These are phyloP conservation scores for Annulohypoxylon stygium DNA, from an alignment of 495 filamentous ascomycete genomes.

Conservation along the genomic window DNA sequence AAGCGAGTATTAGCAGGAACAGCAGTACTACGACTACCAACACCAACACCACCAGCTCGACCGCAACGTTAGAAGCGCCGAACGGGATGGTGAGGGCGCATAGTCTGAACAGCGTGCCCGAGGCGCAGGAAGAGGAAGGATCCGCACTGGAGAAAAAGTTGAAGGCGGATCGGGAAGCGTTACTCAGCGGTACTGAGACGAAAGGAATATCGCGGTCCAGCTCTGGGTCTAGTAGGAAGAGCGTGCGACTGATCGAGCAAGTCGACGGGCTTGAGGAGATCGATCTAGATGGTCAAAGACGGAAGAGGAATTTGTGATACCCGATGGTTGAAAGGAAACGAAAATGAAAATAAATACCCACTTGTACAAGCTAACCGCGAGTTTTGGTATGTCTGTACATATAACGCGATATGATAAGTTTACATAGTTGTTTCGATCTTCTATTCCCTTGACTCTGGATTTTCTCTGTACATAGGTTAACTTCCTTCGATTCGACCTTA, in stretches of 20 bases:
- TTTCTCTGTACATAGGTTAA: not conserved
- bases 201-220: conserved; percentile 35
- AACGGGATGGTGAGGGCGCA: conserved; percentile 36
- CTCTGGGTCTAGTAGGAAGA: conserved; percentile 31
- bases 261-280: conserved; percentile 45
- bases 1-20: conserved; percentile 40
- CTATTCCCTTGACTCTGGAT: not conserved
- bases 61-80: conserved; percentile 31
- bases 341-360: conserved; percentile 1
- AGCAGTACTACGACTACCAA: conserved; percentile 18
- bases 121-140: conserved; percentile 46
- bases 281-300: conserved; percentile 38
- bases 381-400: not conserved
- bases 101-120: conserved; percentile 49
- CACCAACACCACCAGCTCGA: conserved; percentile 10
- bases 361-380: not conserved
- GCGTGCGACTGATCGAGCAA: conserved; percentile 40
- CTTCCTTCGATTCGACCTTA: not conserved
- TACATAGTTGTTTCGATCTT: not conserved
- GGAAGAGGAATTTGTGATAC: conserved; percentile 37
- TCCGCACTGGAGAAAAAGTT: conserved; percentile 5
- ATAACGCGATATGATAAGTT: not conserved
- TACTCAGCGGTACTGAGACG: conserved; percentile 11
- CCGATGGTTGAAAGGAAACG: not conserved
- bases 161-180: conserved; percentile 18